Percentiles rank a stretch among this genome's conserved stretches.
These are phyloP conservation scores for Suillus spraguei DNA, from an alignment of 768 basidiomycete genomes.

Conservation along the genomic window DNA sequence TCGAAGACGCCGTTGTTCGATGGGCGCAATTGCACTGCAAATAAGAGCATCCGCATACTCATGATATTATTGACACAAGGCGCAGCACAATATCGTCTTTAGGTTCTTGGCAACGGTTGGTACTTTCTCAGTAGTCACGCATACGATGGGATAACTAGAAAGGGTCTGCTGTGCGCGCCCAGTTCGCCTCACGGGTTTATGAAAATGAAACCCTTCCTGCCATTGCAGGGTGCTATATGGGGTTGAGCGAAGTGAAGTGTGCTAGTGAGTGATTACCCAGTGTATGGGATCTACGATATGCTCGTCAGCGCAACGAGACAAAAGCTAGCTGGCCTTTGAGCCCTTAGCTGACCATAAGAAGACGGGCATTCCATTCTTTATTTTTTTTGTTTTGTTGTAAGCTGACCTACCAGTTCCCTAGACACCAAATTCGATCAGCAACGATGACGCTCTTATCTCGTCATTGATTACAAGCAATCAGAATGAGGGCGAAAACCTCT, in stretches of 20 bases:
- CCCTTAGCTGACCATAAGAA: neutral
- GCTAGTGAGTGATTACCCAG: neutral
- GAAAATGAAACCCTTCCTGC: conserved; percentile 5
- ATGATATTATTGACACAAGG: neutral
- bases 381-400: neutral
- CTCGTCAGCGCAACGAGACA: neutral
- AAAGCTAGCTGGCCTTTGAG: neutral
- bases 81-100: neutral
- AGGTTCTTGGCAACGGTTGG: neutral
- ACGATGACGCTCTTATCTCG: neutral
- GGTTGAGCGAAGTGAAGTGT: neutral
- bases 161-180: neutral
- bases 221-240: neutral
- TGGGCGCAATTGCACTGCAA: neutral
- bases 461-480: neutral
- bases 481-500: neutral
- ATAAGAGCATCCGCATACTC: too few species aligned
- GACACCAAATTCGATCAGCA: neutral
- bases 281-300: neutral
- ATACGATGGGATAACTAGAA: neutral
- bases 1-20: conserved; percentile 4
- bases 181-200: neutral
- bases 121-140: neutral
- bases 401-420: neutral
- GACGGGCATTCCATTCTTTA: neutral